Evolutionary conservation across 305 asterid species (phyloP), one percentile per base, ranked within the genome.

Genomic region (Ilex paraguariensis): DNA sequence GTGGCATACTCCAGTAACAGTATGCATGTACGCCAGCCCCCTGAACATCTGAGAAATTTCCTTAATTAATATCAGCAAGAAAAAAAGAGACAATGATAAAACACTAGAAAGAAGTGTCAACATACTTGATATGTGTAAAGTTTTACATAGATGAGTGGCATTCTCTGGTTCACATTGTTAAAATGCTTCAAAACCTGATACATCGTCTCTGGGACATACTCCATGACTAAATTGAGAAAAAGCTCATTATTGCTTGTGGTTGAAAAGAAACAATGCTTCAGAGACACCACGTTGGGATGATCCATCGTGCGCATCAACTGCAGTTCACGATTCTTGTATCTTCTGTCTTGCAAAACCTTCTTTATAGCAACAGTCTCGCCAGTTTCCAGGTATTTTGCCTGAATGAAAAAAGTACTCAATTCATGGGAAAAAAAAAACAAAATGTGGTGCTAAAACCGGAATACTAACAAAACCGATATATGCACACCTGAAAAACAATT

Each of bases 381-480:
- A 57, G 96, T 88, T 86, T 91, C 96, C 61, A 91, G 77, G 77
- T 95, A 88, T 74, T 91, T 91, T 66, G 96, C 98, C 98, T 91
- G 45, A 48, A 75, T 62, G 28, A 59, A 56, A 16, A 13, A 5
- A 70, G 52, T 32, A 57, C 48, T 33, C 56, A 39, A 40, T 56
- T 63, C 32, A 60, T 39, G 17, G 28, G n/a, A n/a, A 21, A 11
- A 46, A 17, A 6, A 54, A 17, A 11, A 0, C 7, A 58, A n/a
- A 63, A 42, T 36, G 31, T 54, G 44, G 12, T 14, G 69, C 5
- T 67, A 61, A 57, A 13, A 51, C 15, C 21, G 42, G 31, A 45
- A 15, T 15, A 59, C 61, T 63, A 63, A 59, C 9, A 66, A 33
- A 17, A 58, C 17, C 56, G 12, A 64, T 65, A 36, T 36, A 3